Conservation (phyloP, 805 yeast genomes). For the Candida koratica region DNA sequence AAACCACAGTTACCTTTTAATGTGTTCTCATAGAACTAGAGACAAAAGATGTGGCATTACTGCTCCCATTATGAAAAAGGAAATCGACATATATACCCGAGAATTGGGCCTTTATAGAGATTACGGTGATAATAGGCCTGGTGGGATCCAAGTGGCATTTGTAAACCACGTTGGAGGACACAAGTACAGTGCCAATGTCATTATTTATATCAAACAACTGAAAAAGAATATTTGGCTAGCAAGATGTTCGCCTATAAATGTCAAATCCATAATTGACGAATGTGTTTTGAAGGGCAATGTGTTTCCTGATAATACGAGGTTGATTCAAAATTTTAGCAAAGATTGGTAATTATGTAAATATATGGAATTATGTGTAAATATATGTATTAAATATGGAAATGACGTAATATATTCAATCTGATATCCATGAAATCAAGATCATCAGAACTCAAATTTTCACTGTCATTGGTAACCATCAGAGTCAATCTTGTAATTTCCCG, state of each 20-base stretch:
- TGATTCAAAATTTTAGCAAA: conserved; percentile 42
- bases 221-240: conserved; percentile 90
- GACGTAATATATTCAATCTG: conserved; percentile 47
- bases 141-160: conserved; percentile 67
- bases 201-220: conserved; percentile 58
- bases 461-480: conserved; percentile 34
- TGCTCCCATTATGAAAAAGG: conserved; percentile 84
- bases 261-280: conserved; percentile 69
- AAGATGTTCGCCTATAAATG: conserved; percentile 73
- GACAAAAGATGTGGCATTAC: conserved; percentile 93
- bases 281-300: conserved; percentile 69
- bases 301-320: conserved; percentile 66
- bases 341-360: conserved; percentile 1
- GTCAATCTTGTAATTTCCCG: conserved; percentile 47
- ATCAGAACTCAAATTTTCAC: conserved; percentile 32
- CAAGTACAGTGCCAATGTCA: conserved; percentile 86
- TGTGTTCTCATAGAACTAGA: conserved; percentile 88
- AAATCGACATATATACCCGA: conserved; percentile 68
- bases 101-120: conserved; percentile 74
- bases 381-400: conserved; percentile 2
- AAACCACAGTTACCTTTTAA: conserved; percentile 49
- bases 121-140: conserved; percentile 65
- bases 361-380: not conserved
- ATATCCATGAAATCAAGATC: conserved; percentile 49
- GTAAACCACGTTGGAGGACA: conserved; percentile 95